Percentiles rank a stretch among this genome's conserved stretches.
Evolutionary conservation across 2,329 filamentous ascomycete genomes (phyloP).

Genomic region (Neonectria ditissima): DNA sequence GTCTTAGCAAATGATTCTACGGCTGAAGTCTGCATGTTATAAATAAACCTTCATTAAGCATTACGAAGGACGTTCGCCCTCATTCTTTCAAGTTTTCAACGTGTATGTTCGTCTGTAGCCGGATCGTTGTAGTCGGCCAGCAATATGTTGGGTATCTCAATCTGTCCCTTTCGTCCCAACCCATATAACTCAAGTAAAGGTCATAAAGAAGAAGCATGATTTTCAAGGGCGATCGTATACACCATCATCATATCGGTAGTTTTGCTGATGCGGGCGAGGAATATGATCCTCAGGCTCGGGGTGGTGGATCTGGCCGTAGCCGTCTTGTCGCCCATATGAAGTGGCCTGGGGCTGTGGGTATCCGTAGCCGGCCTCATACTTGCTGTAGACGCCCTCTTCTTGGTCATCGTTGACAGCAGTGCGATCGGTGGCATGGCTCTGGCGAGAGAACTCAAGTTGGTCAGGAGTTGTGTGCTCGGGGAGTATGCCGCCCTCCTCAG

Average conservation of each 20-base stretch:
- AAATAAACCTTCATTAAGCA: conserved; percentile 34
- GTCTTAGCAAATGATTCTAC: too few species aligned
- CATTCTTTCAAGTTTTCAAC: conserved; percentile 25
- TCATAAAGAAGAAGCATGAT: neutral
- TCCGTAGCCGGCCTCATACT: conserved; percentile 40
- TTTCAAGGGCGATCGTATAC: conserved; percentile 48
- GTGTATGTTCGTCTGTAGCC: conserved; percentile 26
- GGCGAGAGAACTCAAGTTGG: conserved; percentile 53
- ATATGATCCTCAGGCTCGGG: conserved; percentile 40
- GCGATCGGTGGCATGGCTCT: conserved; percentile 56
- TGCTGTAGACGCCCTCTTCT: conserved; percentile 42
- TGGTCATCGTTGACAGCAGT: conserved; percentile 49
- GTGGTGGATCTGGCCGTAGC: conserved; percentile 45
- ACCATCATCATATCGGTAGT: conserved; percentile 54
- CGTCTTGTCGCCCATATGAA: conserved; percentile 39
- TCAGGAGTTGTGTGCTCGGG: conserved; percentile 56
- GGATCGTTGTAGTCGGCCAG: conserved; percentile 20
- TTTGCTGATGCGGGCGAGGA: conserved; percentile 28
- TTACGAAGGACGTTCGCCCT: conserved; percentile 24
- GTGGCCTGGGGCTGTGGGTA: conserved; percentile 40
- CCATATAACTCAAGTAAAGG: neutral
- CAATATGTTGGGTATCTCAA: conserved; percentile 34
- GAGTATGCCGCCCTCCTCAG: conserved; percentile 49
- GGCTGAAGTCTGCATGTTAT: neutral
- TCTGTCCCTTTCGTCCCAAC: conserved; percentile 14